Base-by-base conservation (phyloP, 306 rosid genomes). In the Inga leiocalycina region DNA sequence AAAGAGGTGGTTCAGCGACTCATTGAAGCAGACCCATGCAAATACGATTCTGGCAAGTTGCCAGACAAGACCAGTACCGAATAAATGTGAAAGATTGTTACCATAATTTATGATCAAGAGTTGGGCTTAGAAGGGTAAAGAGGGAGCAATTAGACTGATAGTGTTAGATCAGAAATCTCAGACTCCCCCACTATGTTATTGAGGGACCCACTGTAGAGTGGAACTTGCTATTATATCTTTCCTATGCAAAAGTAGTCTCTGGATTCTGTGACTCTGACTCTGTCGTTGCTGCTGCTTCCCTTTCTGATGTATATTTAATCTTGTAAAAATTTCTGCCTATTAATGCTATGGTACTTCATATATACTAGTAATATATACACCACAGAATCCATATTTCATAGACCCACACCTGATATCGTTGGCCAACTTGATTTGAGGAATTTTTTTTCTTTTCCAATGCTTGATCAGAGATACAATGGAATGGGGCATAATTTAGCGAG, bases 1-100 rank as follows among this genome's bases (percentile, higher is more conserved):
- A 90, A 90, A 71, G 92, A 92, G 61, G 93, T 88, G 10, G 96
- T 88, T 78, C 92, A 86, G 75, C 49, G 86, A 19, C 84, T 92
- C 20, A 81, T 88, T 24, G 92, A 88, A 49, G 92, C 93, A 12
- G 88, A 86, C 76, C 92, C 92, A 71, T 84, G 84, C 81, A 85
- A 74, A 71, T 78, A 82, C 65, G 74, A 89, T 77, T 77, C 87
- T 39, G 22, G 54, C 80, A 86, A 86, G 80, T 79, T 80, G 34
- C 76, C 89, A 76, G 17, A 76, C 64, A 81, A 76, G 83, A 82
- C 83, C 81, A 79, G 80, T 78, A 80, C 83, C 76, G 82, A 82
- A 76, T 86, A 85, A 57, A 67, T 79, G 56, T 41, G 82, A 69
- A 75, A 71, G 45, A 67, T 16, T 67, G 45, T 76, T 30, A 43